Evolutionary conservation across 1,284 basidiomycete genomes (phyloP), one percentile per base, ranked within the genome.

Genomic region (Irpex sp.): DNA sequence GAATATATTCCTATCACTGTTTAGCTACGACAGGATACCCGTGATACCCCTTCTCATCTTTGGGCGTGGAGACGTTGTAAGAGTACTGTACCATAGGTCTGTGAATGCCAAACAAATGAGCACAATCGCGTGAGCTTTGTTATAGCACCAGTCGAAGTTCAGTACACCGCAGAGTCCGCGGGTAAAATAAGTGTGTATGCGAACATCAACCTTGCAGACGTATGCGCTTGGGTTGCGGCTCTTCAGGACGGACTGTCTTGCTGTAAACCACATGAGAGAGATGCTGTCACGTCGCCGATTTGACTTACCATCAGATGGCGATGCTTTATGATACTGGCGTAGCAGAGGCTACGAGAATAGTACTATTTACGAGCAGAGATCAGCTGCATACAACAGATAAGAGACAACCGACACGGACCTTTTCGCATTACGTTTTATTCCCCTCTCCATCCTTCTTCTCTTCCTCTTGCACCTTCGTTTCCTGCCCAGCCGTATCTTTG

Each of bases 1-100:
- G 60, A 61, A 34, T 61, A 55, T 55, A 61, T 61, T 38, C 51
- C 60, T 11, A 52, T 55, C 26, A 48, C 54, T 51, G 47, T 15
- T 51, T 40, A 49, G 40, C 58, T 40, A 26, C 57, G 38, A 34
- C 31, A 34, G 5, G 31, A n/a, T 17, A 36, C 34, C n/a, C 34
- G 8, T 15, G 26, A 57, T 57, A 55, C 52, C 31, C 31, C 31
- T 26, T 26, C 31, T 19, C n/a, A 1, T 3, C 1, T 17, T n/a
- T n/a, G 9, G 49, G 31, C 40, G 1, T 52, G n/a, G 49, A 26
- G 1, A 52, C 19, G 3, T 26, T 52, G 49, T 52, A 52, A 52
- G 49, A 52, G 1, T 47, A 47, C 13, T 26, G 49, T 52, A 52
- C 49, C 21, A 17, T 52, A 26, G 17, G 19, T 52, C 19, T 47